Evolutionary conservation across 2,329 filamentous ascomycete genomes (phyloP).

Genomic region (Setomelanomma holmii): DNA sequence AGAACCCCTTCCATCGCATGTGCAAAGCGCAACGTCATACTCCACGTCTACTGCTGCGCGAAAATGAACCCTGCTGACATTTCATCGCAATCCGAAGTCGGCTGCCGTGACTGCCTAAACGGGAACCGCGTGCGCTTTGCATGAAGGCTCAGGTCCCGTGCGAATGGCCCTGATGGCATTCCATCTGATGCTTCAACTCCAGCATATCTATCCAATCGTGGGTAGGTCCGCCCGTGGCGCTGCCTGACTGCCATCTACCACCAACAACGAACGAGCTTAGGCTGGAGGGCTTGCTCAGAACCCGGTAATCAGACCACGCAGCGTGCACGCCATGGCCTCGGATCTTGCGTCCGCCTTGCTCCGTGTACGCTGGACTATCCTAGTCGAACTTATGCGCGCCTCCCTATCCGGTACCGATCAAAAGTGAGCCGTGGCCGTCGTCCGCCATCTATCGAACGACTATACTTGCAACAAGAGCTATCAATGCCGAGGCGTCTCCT

Average conservation of each 20-base stretch:
- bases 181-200: conserved; percentile 8
- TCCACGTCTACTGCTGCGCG: neutral
- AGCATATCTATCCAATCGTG: conserved; percentile 13
- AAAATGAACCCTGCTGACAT: neutral
- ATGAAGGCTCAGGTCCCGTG: conserved; percentile 15
- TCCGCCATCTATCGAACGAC: no score
- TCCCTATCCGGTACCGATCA: neutral
- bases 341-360: conserved; percentile 34
- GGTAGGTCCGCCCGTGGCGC: conserved; percentile 1
- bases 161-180: conserved; percentile 8
- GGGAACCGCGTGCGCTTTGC: conserved; percentile 24
- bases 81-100: conserved; percentile 5
- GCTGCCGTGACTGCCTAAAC: conserved; percentile 38
- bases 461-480: conserved; percentile 2
- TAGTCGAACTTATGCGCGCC: neutral
- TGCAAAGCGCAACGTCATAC: neutral
- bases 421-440: no score
- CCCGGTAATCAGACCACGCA: conserved; percentile 22
- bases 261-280: conserved; percentile 8
- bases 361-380: conserved; percentile 16
- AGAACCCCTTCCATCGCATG: neutral
- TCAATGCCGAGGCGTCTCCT: neutral
- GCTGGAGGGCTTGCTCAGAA: conserved; percentile 10
- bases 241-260: neutral
- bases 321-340: conserved; percentile 34